phyloP scores from a whole-genome alignment of 2,329 filamentous ascomycete genomes.

The Pseudogymnoascus sp. region DNA sequence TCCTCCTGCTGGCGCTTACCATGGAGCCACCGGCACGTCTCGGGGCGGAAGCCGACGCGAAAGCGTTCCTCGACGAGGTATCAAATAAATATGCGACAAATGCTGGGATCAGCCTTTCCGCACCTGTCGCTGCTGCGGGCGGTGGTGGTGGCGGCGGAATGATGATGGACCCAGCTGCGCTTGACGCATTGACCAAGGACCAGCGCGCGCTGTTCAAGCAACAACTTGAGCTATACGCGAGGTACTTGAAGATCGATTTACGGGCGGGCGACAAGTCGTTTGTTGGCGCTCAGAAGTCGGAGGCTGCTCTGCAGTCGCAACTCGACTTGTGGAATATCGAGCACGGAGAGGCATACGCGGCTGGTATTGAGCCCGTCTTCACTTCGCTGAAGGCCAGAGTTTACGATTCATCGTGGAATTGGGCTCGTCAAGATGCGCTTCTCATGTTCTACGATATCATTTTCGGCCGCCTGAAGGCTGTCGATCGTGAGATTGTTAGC shows the following conservation, averaged over 20 bases:
- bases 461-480: conserved; percentile 83
- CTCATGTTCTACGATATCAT: conserved; percentile 99
- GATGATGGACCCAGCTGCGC: conserved; percentile 99
- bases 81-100: conserved; percentile 81
- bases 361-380: conserved; percentile 90
- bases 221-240: conserved; percentile 86
- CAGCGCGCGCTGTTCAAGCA: conserved; percentile 96
- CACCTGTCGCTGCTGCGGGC: conserved; percentile 63
- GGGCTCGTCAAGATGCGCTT: conserved; percentile 93
- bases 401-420: conserved; percentile 99
- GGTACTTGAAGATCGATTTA: conserved; percentile 95
- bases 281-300: conserved; percentile 73
- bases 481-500: conserved; percentile 96
- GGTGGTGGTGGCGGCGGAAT: conserved; percentile 70
- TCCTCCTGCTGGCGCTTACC: conserved; percentile 78
- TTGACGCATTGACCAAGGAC: conserved; percentile 95
- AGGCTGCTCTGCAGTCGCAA: conserved; percentile 82
- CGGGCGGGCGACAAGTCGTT: conserved; percentile 94
- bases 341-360: conserved; percentile 92
- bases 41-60: conserved; percentile 82
- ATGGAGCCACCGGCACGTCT: conserved; percentile 86
- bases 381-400: conserved; percentile 87
- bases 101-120: conserved; percentile 75
- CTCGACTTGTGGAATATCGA: conserved; percentile 91
- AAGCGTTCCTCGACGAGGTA: conserved; percentile 82